A percentile compares a stretch with the other conserved stretches of the same genome.
Conservation (phyloP, 2,329 filamentous ascomycete genomes). For the Aureobasidium sp. region DNA sequence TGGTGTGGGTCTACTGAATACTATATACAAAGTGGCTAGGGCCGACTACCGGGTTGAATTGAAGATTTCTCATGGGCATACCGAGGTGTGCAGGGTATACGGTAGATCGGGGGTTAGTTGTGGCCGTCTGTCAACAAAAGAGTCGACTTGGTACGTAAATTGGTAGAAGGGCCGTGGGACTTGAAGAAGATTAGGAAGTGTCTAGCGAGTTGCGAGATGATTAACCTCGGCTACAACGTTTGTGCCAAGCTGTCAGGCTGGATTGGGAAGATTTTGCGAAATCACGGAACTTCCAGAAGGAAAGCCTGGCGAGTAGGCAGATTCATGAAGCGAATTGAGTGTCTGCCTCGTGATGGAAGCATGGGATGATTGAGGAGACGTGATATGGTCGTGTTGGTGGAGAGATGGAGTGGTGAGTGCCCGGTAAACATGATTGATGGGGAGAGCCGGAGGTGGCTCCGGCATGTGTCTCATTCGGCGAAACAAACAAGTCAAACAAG, state of each 20-base stretch:
- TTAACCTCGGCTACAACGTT: neutral
- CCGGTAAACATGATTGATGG: neutral
- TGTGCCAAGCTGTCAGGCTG: neutral
- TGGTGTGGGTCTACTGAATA: neutral
- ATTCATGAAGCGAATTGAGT: neutral
- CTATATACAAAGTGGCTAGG: neutral
- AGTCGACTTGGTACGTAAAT: neutral
- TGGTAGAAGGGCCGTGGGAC: neutral
- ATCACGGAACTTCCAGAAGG: neutral
- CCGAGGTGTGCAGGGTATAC: neutral
- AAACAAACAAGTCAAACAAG: slow-evolving; percentile 4
- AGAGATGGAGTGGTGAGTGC: too few species aligned
- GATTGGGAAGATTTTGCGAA: neutral
- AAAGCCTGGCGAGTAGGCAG: neutral
- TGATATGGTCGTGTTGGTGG: neutral
- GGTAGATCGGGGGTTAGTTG: neutral
- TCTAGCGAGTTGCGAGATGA: neutral
- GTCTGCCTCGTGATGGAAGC: neutral
- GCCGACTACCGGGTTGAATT: neutral
- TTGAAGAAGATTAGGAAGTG: neutral
- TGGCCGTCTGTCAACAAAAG: neutral
- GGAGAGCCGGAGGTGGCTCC: neutral
- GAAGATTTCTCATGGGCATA: neutral
- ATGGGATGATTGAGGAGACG: neutral
- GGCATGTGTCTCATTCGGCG: neutral